Evolutionary conservation across 1,284 basidiomycete genomes (phyloP).

Genomic region (Golubevia sp.): DNA sequence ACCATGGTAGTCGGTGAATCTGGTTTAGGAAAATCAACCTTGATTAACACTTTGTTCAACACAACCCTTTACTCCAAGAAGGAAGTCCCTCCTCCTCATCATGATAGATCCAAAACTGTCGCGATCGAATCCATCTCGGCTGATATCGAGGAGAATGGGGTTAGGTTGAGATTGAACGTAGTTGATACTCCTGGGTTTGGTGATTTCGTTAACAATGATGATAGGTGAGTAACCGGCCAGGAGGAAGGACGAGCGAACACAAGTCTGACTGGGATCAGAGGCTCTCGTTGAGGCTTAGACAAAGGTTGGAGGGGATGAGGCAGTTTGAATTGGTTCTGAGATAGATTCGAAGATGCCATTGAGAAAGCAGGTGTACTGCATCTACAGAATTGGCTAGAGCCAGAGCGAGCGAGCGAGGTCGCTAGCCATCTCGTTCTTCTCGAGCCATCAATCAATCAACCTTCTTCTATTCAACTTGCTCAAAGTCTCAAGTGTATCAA

Average conservation of each 20-base stretch:
- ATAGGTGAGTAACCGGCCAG: conserved; percentile 35
- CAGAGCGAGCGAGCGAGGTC: not conserved
- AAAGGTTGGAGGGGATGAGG: no score
- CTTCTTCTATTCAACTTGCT: not conserved
- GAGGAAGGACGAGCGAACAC: no score
- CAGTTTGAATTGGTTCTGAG: no score
- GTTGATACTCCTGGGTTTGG: conserved; percentile 60
- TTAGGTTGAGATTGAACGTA: conserved; percentile 55
- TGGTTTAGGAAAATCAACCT: conserved; percentile 59
- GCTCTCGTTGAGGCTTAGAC: no score
- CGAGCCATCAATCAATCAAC: no score
- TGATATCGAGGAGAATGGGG: conserved; percentile 60
- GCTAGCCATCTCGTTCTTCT: not conserved
- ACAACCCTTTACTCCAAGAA: conserved; percentile 57
- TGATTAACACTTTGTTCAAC: conserved; percentile 61
- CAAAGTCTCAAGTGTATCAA: no score
- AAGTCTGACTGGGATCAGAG: no score
- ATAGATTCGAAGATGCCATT: no score
- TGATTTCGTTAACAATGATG: conserved; percentile 59
- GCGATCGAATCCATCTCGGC: conserved; percentile 60
- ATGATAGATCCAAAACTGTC: conserved; percentile 53
- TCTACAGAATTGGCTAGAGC: no score
- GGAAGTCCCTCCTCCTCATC: conserved; percentile 46
- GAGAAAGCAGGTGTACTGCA: no score
- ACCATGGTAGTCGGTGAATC: conserved; percentile 58